Evolutionary conservation across 2,329 filamentous ascomycete genomes (phyloP).

Genomic region (Pseudogymnoascus sp.): DNA sequence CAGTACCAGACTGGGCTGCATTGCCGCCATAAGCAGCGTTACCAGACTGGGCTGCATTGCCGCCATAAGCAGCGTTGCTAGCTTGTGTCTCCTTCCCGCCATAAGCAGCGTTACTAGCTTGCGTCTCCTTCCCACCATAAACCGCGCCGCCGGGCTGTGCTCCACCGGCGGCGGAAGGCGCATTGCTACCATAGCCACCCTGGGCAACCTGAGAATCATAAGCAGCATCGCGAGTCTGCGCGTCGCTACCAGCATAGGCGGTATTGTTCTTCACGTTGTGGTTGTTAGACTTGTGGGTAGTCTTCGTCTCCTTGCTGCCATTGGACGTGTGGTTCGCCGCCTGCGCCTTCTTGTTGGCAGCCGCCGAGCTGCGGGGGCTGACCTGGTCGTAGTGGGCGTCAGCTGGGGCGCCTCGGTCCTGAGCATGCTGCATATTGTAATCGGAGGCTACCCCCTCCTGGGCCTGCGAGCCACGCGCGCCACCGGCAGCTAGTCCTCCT

Average conservation of each 20-base stretch:
- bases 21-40: background rate
- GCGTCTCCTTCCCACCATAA: background rate
- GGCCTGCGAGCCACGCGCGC: background rate
- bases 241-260: background rate
- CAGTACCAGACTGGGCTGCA: too few relatives aligned
- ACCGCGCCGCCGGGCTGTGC: background rate
- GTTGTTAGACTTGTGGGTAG: background rate
- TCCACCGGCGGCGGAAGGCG: background rate
- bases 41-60: background rate
- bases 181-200: conserved; percentile 11
- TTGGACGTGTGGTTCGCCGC: background rate
- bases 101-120: background rate
- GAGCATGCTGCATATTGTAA: background rate
- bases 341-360: background rate
- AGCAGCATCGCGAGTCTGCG: background rate
- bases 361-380: background rate
- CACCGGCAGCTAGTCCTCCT: background rate
- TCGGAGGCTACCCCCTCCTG: background rate
- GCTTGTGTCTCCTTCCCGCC: background rate
- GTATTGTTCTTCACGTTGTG: background rate
- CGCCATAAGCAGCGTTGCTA: background rate
- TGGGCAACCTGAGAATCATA: conserved; percentile 10
- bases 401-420: background rate
- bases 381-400: background rate
- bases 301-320: background rate